Percentiles rank a stretch among this genome's conserved stretches.
Conservation (phyloP, 768 basidiomycete species). For the Psilocybe subaeruginosa region DNA sequence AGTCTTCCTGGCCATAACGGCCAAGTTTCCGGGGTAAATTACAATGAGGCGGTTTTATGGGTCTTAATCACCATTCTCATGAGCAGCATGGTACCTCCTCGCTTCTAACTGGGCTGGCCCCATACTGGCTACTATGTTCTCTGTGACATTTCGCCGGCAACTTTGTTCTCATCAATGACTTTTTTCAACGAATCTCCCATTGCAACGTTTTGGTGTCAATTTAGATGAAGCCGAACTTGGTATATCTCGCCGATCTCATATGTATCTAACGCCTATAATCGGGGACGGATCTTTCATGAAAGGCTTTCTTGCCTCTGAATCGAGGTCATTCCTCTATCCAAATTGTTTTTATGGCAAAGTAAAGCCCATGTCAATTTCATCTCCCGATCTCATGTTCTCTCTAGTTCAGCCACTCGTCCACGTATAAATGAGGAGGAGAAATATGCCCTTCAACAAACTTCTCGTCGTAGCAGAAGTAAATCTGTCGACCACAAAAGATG, state of each 20-base stretch:
- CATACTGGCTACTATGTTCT: conserved; percentile 2
- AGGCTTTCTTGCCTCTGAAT: conserved; percentile 23
- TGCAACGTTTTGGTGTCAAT: conserved; percentile 24
- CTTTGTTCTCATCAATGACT: conserved; percentile 31
- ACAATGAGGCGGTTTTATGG: conserved; percentile 11
- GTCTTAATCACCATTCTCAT: conserved; percentile 6
- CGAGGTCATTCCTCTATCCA: conserved; percentile 24
- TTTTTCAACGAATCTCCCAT: conserved; percentile 24
- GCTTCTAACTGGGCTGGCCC: conserved; percentile 7
- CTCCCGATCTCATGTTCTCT: conserved; percentile 29
- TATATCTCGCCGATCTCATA: conserved; percentile 37
- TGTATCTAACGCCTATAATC: conserved; percentile 32
- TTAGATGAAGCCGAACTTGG: conserved; percentile 17
- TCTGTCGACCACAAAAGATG: conserved; percentile 8
- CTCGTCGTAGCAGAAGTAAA: conserved; percentile 1
- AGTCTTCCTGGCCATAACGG: background rate
- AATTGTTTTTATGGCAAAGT: conserved; percentile 30
- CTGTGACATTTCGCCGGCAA: conserved; percentile 23
- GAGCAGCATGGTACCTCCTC: conserved; percentile 10
- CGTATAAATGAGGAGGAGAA: conserved; percentile 32
- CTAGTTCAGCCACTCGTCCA: conserved; percentile 24
- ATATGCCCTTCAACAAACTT: conserved; percentile 20
- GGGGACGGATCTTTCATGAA: conserved; percentile 29
- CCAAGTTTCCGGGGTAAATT: conserved; percentile 13
- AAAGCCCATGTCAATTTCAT: conserved; percentile 28